phyloP scores from a whole-genome alignment of 352 stramenopile genomes.

The Pythium myriotylum region DNA sequence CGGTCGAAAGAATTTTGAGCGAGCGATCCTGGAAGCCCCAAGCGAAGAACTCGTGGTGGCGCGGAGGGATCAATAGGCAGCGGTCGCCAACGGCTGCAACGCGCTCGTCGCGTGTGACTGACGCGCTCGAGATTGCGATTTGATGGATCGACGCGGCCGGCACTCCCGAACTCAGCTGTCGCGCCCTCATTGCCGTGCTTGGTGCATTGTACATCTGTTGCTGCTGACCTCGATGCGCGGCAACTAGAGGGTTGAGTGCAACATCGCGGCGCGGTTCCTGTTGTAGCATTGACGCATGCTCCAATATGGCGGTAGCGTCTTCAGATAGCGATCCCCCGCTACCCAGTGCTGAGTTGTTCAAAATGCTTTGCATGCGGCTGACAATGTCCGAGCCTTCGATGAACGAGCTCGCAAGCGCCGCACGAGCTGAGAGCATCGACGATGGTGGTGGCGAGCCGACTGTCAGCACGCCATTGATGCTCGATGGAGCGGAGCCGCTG shows the following conservation, averaged over 20 bases:
- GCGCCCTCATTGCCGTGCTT: constrained; percentile 16
- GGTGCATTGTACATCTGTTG: background rate
- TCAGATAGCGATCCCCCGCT: constrained; percentile 12
- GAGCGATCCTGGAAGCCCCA: constrained; percentile 73
- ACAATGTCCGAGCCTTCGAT: constrained; percentile 71
- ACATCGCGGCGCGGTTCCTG: constrained; percentile 56
- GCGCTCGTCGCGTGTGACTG: constrained; percentile 54
- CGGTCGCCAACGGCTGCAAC: constrained; percentile 43
- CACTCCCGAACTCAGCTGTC: constrained; percentile 36
- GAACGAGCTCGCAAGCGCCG: constrained; percentile 57
- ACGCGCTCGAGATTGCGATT: constrained; percentile 47
- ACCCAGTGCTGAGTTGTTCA: constrained; percentile 41
- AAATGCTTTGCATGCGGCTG: constrained; percentile 69
- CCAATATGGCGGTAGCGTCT: constrained; percentile 39
- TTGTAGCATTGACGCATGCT: constrained; percentile 52
- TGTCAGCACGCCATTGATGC: background rate
- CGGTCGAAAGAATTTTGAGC: constrained; percentile 58
- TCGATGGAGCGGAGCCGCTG: background rate
- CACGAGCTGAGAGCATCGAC: constrained; percentile 21
- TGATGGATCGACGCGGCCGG: constrained; percentile 42
- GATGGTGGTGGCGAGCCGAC: constrained; percentile 11
- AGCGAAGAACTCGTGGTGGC: constrained; percentile 65
- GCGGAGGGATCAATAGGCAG: constrained; percentile 63
- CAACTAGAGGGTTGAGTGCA: constrained; percentile 45
- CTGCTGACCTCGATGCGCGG: constrained; percentile 38